These are phyloP conservation scores for Pouteria campechiana DNA, from an alignment of 179 eudicot genomes.

Conservation along the genomic window DNA sequence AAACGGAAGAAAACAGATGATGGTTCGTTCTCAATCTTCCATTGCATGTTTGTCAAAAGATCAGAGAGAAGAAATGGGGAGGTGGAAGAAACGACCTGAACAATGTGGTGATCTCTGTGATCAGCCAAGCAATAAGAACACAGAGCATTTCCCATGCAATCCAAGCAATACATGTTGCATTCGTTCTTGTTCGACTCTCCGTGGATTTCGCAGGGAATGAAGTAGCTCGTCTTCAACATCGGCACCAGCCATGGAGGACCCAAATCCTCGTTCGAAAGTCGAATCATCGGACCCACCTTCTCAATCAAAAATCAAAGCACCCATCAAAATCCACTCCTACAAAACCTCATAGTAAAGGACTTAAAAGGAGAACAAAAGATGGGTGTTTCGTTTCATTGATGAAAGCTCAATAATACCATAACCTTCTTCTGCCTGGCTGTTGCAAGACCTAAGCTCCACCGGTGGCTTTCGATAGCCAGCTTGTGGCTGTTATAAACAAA, in stretches of 20 bases:
- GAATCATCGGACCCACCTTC: slow-evolving; percentile 23
- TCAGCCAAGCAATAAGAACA: slow-evolving; percentile 33
- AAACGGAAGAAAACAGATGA: neutral
- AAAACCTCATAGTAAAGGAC: neutral
- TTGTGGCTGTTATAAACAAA: too few species aligned
- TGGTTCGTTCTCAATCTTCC: too few species aligned
- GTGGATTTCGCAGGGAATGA: slow-evolving; percentile 26
- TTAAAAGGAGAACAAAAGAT: neutral
- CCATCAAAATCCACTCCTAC: neutral
- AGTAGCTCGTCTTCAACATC: slow-evolving; percentile 27
- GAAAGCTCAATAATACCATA: slow-evolving; percentile 1
- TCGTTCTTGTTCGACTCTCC: slow-evolving; percentile 28
- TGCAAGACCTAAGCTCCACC: neutral
- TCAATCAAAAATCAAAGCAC: neutral
- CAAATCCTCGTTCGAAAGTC: slow-evolving; percentile 8
- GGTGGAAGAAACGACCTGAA: slow-evolving; percentile 19
- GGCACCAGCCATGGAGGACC: slow-evolving; percentile 45
- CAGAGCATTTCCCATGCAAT: slow-evolving; percentile 28
- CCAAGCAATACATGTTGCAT: slow-evolving; percentile 43
- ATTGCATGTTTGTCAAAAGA: neutral
- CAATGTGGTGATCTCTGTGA: slow-evolving; percentile 28
- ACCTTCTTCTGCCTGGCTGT: neutral
- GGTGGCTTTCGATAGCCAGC: neutral
- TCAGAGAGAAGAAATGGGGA: neutral
- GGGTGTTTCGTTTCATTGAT: neutral